A percentile compares a stretch with the other conserved stretches of the same genome.
phyloP scores from a whole-genome alignment of 2,329 filamentous ascomycete species.

The Cladosporium austrohemisphaericum region DNA sequence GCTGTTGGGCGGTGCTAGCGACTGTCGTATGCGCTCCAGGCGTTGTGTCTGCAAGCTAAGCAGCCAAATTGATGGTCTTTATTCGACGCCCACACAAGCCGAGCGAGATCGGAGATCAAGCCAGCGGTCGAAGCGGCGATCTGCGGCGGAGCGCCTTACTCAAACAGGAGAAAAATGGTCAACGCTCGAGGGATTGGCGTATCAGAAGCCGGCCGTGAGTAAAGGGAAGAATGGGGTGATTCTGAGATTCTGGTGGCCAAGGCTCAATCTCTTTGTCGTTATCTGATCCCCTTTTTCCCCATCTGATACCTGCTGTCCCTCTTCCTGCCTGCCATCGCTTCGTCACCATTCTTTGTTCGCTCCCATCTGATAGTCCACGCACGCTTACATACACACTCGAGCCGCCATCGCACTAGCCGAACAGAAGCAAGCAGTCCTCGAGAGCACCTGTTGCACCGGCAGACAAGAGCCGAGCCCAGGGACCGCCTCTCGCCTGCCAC shows the following conservation, averaged over 20 bases:
- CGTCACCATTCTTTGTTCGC: background rate
- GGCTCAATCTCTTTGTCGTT: conserved; percentile 1
- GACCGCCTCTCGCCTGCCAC: too few relatives aligned
- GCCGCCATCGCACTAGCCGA: background rate
- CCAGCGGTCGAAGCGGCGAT: background rate
- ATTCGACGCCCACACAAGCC: conserved; percentile 3
- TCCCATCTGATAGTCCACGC: background rate
- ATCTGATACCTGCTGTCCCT: conserved; percentile 2
- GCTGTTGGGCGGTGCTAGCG: too few relatives aligned
- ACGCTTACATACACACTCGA: too few relatives aligned
- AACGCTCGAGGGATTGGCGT: background rate
- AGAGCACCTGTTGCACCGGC: too few relatives aligned
- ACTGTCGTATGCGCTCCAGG: conserved; percentile 13
- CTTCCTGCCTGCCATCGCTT: background rate
- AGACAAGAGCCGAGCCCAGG: too few relatives aligned
- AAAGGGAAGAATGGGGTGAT: conserved; percentile 4
- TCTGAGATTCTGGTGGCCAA: conserved; percentile 5
- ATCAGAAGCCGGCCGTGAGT: conserved; percentile 2
- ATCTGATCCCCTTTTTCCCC: background rate
- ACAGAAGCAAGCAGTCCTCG: too few relatives aligned
- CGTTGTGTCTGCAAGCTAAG: conserved; percentile 7
- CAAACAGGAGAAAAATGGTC: background rate
- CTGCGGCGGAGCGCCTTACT: conserved; percentile 2
- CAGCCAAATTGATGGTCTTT: background rate
- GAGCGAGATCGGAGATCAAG: conserved; percentile 7